A percentile compares a stretch with the other conserved stretches of the same genome.
phyloP scores from a whole-genome alignment of 139 green algal genomes.

The Deuterostichococcus epilithicus region DNA sequence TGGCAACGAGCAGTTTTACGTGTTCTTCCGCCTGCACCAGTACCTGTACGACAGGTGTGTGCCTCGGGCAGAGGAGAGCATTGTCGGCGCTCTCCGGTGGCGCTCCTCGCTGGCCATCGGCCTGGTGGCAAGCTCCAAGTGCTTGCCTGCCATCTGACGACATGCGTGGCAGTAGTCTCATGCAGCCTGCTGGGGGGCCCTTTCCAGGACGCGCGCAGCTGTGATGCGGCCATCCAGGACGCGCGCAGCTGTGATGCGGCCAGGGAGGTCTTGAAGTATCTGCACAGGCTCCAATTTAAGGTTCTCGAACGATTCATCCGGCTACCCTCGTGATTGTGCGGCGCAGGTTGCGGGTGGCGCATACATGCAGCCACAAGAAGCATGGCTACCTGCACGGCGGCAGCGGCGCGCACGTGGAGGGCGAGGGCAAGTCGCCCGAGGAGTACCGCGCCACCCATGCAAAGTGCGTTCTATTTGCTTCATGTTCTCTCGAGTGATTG shows the following conservation, averaged over 20 bases:
- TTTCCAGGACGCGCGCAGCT: too few relatives aligned
- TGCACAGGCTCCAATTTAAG: too few relatives aligned
- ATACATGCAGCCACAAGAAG: conserved; percentile 40
- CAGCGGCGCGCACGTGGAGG: background rate
- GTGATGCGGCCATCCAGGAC: too few relatives aligned
- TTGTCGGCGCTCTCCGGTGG: too few relatives aligned
- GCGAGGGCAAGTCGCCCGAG: background rate
- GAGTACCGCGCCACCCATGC: background rate
- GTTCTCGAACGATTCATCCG: too few relatives aligned
- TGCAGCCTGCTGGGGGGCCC: too few relatives aligned
- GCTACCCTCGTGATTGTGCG: too few relatives aligned
- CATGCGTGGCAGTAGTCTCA: too few relatives aligned
- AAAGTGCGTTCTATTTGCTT: background rate
- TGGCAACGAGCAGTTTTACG: conserved; percentile 88
- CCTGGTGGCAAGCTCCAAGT: background rate
- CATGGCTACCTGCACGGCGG: background rate
- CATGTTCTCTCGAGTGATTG: too few relatives aligned
- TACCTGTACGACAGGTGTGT: conserved; percentile 76
- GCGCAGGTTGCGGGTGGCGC: conserved; percentile 33
- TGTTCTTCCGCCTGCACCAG: conserved; percentile 83
- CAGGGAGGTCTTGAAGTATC: too few relatives aligned
- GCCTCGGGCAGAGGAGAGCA: conserved; percentile 47
- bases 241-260: too few relatives aligned
- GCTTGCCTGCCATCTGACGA: background rate
- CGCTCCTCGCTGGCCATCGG: too few relatives aligned